Evolutionary conservation across 495 filamentous ascomycete genomes (phyloP), one percentile per base, ranked within the genome.

Genomic region (Penicillium ucsense): DNA sequence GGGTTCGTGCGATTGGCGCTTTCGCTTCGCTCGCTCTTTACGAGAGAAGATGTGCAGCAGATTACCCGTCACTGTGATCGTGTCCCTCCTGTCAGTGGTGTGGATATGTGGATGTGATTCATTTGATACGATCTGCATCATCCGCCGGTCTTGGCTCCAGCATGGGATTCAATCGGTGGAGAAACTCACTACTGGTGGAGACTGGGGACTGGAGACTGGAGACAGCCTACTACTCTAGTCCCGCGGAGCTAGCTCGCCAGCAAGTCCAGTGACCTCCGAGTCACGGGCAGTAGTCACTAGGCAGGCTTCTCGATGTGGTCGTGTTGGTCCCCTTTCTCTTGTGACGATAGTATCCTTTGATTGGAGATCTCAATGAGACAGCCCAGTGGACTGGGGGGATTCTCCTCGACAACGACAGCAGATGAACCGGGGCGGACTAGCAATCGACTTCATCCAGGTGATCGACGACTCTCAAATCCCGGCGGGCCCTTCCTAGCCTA

Each of bases 1-100:
- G 30, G 34, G 35, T 34, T 52, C 36, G 31, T 54, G 54, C 12
- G 41, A 10, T 7, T 55, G 46, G 30, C 54, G 48, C 35, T 56
- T 52, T 55, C 57, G 41, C 39, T 57, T 57, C 31, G 59, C 59
- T 48, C 59, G 39, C 50, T 62, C 59, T 32, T 62, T 62, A 12
- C 54, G 57, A 11, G 59, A 62, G 46, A 62, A 57, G 31, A 60
- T 45, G 41, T 53, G 40, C 39, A 51, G 43, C 11, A 62, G 41
- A 31, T 52, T 41, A 35, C 49, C 49, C 35, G 54, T 50, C 59
- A 62, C 59, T 62, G 30, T 41, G 43, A n/a, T 38, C 39, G 30
- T 20, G 20, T 20, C 20, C 20, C 1, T 20, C 10, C 34, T 1
- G 33, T 45, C 36, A 31, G 36, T 50, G 41, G 37, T 10, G 35